phyloP scores from a whole-genome alignment of 2,329 filamentous ascomycete species.

The Penicillium sp. region DNA sequence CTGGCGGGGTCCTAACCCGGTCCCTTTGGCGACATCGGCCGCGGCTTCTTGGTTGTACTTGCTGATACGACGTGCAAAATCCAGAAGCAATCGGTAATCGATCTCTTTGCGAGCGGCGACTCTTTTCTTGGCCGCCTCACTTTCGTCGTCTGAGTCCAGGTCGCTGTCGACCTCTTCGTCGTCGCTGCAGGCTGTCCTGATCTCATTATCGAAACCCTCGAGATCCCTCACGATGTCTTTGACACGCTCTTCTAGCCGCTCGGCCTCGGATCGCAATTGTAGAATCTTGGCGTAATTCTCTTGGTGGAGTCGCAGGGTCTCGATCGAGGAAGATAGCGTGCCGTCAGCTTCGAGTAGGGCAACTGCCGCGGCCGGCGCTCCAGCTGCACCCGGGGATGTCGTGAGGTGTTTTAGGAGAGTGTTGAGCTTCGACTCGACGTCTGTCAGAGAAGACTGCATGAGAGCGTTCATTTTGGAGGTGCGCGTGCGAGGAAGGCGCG shows the following conservation, averaged over 20 bases:
- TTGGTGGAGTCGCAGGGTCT: slow-evolving; percentile 47
- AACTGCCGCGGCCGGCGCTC: slow-evolving; percentile 43
- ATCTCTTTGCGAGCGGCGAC: slow-evolving; percentile 34
- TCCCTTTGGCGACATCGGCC: slow-evolving; percentile 42
- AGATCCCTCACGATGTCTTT: slow-evolving; percentile 45
- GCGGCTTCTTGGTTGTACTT: slow-evolving; percentile 50
- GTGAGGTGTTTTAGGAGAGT: slow-evolving; percentile 44
- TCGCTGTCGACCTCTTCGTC: slow-evolving; percentile 36
- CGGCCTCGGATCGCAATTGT: slow-evolving; percentile 42
- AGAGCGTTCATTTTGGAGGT: slow-evolving; percentile 41
- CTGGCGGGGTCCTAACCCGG: slow-evolving; percentile 18
- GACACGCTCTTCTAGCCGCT: slow-evolving; percentile 42
- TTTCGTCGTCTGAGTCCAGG: slow-evolving; percentile 27
- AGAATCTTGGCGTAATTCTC: slow-evolving; percentile 47
- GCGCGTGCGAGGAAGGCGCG: neutral
- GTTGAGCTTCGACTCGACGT: slow-evolving; percentile 47
- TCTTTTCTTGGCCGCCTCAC: slow-evolving; percentile 10
- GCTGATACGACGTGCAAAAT: slow-evolving; percentile 50
- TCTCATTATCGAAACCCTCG: slow-evolving; percentile 43
- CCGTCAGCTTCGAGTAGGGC: slow-evolving; percentile 47
- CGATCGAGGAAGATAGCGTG: slow-evolving; percentile 41
- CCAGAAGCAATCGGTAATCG: slow-evolving; percentile 46
- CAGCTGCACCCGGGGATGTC: slow-evolving; percentile 46
- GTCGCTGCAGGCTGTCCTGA: slow-evolving; percentile 36
- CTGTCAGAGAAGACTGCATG: slow-evolving; percentile 41